Evolutionary conservation across 1,139 yeast species (phyloP).

Genomic region (Diutina sp.): DNA sequence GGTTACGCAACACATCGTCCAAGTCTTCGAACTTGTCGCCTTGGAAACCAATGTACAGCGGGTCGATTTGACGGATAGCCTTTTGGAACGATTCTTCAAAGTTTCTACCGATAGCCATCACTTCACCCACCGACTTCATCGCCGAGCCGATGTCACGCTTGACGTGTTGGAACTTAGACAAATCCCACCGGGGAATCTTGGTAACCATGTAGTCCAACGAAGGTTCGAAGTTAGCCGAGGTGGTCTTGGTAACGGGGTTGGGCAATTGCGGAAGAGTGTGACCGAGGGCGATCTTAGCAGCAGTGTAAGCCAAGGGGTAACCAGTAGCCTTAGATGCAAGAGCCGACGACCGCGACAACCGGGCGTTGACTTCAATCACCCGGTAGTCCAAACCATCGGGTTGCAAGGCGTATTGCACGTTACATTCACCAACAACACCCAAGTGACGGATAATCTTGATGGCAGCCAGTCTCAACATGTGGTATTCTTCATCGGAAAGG

Average conservation of each 20-base stretch:
- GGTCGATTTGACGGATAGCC: conserved; percentile 95
- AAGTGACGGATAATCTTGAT: conserved; percentile 93
- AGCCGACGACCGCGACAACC: conserved; percentile 95
- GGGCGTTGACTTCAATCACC: conserved; percentile 95
- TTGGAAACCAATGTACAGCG: conserved; percentile 84
- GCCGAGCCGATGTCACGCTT: conserved; percentile 88
- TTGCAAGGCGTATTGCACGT: conserved; percentile 92
- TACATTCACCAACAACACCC: conserved; percentile 99
- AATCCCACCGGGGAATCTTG: conserved; percentile 97
- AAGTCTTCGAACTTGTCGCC: conserved; percentile 73
- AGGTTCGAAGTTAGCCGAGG: conserved; percentile 95
- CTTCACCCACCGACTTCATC: conserved; percentile 99
- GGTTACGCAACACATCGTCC: conserved; percentile 71
- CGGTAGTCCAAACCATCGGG: conserved; percentile 93
- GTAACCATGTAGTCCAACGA: conserved; percentile 93
- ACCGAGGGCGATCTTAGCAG: conserved; percentile 93
- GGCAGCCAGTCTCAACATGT: conserved; percentile 96
- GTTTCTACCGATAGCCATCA: conserved; percentile 96
- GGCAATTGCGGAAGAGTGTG: conserved; percentile 91
- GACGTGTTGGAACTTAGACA: conserved; percentile 89
- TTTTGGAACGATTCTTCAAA: conserved; percentile 97
- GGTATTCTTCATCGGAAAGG: conserved; percentile 90
- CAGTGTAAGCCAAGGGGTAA: conserved; percentile 95
- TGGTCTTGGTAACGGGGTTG: conserved; percentile 91
- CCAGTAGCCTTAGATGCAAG: conserved; percentile 98